phyloP scores from a whole-genome alignment of 2,329 filamentous ascomycete species.

The Trichoderma guizhouense region DNA sequence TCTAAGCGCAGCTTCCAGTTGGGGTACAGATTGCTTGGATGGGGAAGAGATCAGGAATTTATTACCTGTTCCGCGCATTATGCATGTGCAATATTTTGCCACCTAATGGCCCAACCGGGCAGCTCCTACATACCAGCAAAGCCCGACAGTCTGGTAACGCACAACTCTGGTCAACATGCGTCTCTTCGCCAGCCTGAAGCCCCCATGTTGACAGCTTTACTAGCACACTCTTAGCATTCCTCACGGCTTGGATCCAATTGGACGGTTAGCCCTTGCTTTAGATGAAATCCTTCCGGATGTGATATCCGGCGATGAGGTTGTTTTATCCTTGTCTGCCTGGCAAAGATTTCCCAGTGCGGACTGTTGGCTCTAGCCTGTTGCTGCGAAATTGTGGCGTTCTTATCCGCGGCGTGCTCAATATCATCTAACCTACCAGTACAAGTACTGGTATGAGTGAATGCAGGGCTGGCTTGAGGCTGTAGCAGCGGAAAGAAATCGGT shows the following conservation, averaged over 20 bases:
- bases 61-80: background rate
- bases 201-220: background rate
- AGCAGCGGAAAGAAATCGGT: background rate
- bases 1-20: background rate
- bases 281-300: constrained; percentile 4
- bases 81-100: background rate
- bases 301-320: background rate
- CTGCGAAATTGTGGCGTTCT: constrained; percentile 4
- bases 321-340: background rate
- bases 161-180: background rate
- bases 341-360: background rate
- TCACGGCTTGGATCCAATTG: constrained; percentile 6
- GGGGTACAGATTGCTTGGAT: background rate
- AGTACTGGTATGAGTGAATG: background rate
- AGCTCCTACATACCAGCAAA: background rate
- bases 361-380: background rate
- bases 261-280: background rate
- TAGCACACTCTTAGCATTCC: background rate
- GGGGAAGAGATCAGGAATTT: background rate
- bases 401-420: background rate
- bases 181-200: background rate
- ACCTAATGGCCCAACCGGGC: background rate
- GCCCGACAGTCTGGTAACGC: constrained; percentile 12
- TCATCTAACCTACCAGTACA: background rate
- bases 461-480: background rate